Conservation (phyloP, 2,329 filamentous ascomycete genomes). For the Penicillium sp. region DNA sequence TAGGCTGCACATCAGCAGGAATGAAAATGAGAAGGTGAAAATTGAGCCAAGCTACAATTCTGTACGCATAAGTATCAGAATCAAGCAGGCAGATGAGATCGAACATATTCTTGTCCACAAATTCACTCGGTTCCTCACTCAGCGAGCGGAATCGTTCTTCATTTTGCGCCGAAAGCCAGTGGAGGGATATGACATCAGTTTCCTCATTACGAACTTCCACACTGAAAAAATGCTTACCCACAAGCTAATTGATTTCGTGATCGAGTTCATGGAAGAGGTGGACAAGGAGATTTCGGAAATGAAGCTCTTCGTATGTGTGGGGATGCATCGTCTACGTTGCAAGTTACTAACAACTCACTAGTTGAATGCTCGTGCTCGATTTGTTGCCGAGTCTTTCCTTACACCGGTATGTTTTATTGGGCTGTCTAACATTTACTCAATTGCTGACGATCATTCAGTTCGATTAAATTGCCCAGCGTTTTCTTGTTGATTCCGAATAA, state of each 20-base stretch:
- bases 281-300: constrained; percentile 99
- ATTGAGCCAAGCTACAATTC: constrained; percentile 98
- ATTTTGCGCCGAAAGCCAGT: constrained; percentile 93
- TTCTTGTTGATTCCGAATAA: constrained; percentile 18
- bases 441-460: constrained; percentile 23
- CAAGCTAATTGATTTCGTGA: constrained; percentile 98
- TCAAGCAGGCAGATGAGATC: constrained; percentile 99
- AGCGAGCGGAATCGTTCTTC: constrained; percentile 95
- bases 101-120: constrained; percentile 89
- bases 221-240: constrained; percentile 99
- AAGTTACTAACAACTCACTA: constrained; percentile 39
- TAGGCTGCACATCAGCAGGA: constrained; percentile 74
- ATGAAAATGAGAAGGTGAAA: constrained; percentile 94
- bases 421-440: neutral
- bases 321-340: neutral
- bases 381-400: constrained; percentile 96
- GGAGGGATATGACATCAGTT: constrained; percentile 97
- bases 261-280: constrained; percentile 99
- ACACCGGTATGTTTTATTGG: constrained; percentile 65
- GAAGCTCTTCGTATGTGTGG: constrained; percentile 89
- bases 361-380: constrained; percentile 95
- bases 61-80: constrained; percentile 94
- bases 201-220: constrained; percentile 97
- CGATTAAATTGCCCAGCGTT: constrained; percentile 29
- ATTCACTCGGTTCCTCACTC: constrained; percentile 93